Evolutionary conservation across 2,329 filamentous ascomycete species (phyloP), one percentile per base, ranked within the genome.

Genomic region (Fusarium nurragi): DNA sequence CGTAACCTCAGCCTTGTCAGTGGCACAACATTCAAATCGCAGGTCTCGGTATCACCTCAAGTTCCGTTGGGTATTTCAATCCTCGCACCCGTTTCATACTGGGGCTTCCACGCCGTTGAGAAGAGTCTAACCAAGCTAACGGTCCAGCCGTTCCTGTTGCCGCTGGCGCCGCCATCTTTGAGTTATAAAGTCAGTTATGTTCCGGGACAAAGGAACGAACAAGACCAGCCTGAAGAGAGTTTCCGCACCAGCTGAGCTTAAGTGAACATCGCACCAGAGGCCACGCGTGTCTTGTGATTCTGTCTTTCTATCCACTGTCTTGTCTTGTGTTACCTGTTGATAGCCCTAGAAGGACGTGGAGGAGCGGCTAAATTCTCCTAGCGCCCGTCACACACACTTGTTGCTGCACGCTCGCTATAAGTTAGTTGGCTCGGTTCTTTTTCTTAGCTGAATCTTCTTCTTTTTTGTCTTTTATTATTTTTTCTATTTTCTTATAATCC

Each of bases 361-460:
- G 21, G 16, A 63, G 69, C 69, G 69, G 69, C 61, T 71, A 71
- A 71, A 71, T 67, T 71, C 69, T 71, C 69, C 69, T 71, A 71
- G 69, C 69, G 69, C 57, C 50, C 69, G 69, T 71, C 65, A 71
- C 68, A 71, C 67, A 65, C 69, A 65, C 40, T 56, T 45, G 22
- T 45, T 40, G 49, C 37, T 54, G 26, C 58, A 54, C 57, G 54
- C 53, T 56, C 54, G 48, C 56, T 65, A 65, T 30, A 60, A 51
- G 55, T 60, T 46, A 55, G 58, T 52, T 64, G 63, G 64, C 37
- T 60, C 58, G 54, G 40, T 30, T 49, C 38, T 57, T 48, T 37
- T 22, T 54, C 44, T 57, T 61, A 61, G 58, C 56, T 49, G 34
- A 40, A 52, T 50, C 38, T 43, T 40, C 44, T 41, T 43, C 47